Conservation (phyloP, 352 stramenopile genomes). For the Globisporangium abappressorium region DNA sequence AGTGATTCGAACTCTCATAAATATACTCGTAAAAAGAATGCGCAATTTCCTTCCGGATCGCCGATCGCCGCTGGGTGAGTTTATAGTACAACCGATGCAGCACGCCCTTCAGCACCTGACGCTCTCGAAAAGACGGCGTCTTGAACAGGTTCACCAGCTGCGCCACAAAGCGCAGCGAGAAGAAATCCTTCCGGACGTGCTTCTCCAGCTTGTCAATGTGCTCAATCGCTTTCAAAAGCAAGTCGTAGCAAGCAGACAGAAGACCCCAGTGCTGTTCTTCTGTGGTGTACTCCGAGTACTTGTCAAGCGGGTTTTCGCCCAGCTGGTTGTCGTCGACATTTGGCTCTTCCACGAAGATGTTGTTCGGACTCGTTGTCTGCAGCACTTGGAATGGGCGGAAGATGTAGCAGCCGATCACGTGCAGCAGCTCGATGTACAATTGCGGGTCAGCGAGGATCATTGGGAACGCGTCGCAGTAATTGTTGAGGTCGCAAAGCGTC, state of each 20-base stretch:
- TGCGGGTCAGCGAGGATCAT: slow-evolving; percentile 80
- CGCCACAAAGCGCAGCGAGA: slow-evolving; percentile 73
- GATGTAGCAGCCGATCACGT: slow-evolving; percentile 79
- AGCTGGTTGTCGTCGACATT: slow-evolving; percentile 51
- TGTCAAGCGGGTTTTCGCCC: slow-evolving; percentile 74
- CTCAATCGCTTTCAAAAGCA: slow-evolving; percentile 83
- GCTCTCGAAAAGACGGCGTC: slow-evolving; percentile 84
- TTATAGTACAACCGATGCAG: slow-evolving; percentile 90
- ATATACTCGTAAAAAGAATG: slow-evolving; percentile 91
- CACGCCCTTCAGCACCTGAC: slow-evolving; percentile 83
- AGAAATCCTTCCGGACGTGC: slow-evolving; percentile 84
- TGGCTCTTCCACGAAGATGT: slow-evolving; percentile 84
- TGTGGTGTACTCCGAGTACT: slow-evolving; percentile 81
- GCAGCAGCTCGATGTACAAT: slow-evolving; percentile 77
- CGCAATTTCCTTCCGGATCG: slow-evolving; percentile 87
- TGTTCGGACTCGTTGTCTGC: slow-evolving; percentile 48
- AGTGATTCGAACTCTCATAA: slow-evolving; percentile 90
- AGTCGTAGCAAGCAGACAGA: slow-evolving; percentile 76
- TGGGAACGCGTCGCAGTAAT: slow-evolving; percentile 80
- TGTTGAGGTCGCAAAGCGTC: slow-evolving; percentile 82
- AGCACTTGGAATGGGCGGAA: slow-evolving; percentile 72
- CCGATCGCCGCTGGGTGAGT: slow-evolving; percentile 82
- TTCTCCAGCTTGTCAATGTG: slow-evolving; percentile 89
- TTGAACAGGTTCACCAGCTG: slow-evolving; percentile 85
- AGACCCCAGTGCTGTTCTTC: slow-evolving; percentile 83